Evolutionary conservation across 352 stramenopile genomes (phyloP), one percentile per base, ranked within the genome.

Genomic region (Pythium chondricola): DNA sequence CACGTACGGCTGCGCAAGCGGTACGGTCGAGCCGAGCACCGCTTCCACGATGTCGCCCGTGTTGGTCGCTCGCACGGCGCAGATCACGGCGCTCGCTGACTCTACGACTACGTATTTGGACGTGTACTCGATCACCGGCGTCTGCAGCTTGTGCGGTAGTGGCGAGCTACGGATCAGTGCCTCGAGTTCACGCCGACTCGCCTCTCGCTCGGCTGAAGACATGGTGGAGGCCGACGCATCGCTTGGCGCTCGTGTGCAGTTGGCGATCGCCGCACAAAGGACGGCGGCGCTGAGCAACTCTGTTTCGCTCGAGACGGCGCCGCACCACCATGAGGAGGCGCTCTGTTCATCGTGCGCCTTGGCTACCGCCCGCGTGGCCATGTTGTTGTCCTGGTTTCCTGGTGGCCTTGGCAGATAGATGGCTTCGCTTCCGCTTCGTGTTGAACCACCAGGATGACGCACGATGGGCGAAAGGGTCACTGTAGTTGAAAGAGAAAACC

Each of bases 241-340:
- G 41, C 29, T 21, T 25, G 25, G 8, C 43, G 22, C 46, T 49
- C 40, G 68, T 40, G 25, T 58, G 65, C 13, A 68, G 69, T 58
- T 64, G 36, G 67, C 61, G 36, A 88, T 55, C 2, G 79, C 78
- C 7, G 74, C 79, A 58, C 82, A 93, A 25, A 93, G 40, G 21
- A 93, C 73, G 17, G 79, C 79, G 18, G 82, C 79, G 52, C 80
- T 85, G 16, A 90, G 59, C 33, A 90, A 44, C 45, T 88, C 79
- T 18, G 62, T 82, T 72, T 90, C 79, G 42, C 70, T 87, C 39
- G 67, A 71, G 8, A 62, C 67, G 2, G 43, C 32, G 43, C 69
- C 71, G 26, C 68, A 69, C 71, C 73, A 89, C 74, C 77, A 87
- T 30, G 39, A 24, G 33, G 45, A 48, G 14, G 52, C 6, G 1